phyloP scores from a whole-genome alignment of 2,329 filamentous ascomycete genomes.

The Microdochium trichocladiopsis region DNA sequence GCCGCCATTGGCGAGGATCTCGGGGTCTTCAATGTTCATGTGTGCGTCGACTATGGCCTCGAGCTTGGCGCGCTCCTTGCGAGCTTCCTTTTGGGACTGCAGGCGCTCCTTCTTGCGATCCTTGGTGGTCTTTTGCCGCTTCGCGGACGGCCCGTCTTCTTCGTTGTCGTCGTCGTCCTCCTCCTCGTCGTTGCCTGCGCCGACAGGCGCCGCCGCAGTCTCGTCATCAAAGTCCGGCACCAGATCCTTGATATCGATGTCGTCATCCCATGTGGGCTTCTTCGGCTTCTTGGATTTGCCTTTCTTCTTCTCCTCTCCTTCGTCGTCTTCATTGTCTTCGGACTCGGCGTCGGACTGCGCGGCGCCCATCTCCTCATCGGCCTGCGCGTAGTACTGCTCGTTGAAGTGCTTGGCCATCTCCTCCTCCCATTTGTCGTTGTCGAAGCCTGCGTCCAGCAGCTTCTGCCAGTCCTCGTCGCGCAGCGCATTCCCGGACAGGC shows the following conservation, averaged over 20 bases:
- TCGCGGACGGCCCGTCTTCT: constrained; percentile 35
- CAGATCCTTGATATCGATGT: constrained; percentile 93
- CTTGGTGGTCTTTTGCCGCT: constrained; percentile 53
- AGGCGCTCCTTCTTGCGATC: constrained; percentile 53
- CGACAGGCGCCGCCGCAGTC: constrained; percentile 30
- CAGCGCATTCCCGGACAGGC: constrained; percentile 58
- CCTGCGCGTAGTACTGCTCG: constrained; percentile 79
- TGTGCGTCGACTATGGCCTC: constrained; percentile 80
- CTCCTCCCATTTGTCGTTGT: constrained; percentile 81
- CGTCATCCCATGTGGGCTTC: constrained; percentile 92
- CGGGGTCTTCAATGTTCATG: constrained; percentile 64
- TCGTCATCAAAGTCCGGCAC: constrained; percentile 78
- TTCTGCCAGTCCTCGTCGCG: constrained; percentile 76
- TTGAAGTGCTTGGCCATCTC: constrained; percentile 87
- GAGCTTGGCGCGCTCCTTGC: constrained; percentile 74
- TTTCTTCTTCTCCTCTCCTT: constrained; percentile 45
- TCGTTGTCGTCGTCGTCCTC: constrained; percentile 30
- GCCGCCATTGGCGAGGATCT: constrained; percentile 37
- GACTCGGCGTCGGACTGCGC: constrained; percentile 38
- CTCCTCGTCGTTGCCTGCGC: constrained; percentile 33
- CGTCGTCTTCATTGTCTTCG: constrained; percentile 45
- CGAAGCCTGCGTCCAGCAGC: constrained; percentile 82
- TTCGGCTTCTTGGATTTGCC: constrained; percentile 48
- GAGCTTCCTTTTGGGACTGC: constrained; percentile 62
- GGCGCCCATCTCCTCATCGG: constrained; percentile 32